Conservation (phyloP, 176 grass and related monocot species). For the Bonia amplexicaulis region DNA sequence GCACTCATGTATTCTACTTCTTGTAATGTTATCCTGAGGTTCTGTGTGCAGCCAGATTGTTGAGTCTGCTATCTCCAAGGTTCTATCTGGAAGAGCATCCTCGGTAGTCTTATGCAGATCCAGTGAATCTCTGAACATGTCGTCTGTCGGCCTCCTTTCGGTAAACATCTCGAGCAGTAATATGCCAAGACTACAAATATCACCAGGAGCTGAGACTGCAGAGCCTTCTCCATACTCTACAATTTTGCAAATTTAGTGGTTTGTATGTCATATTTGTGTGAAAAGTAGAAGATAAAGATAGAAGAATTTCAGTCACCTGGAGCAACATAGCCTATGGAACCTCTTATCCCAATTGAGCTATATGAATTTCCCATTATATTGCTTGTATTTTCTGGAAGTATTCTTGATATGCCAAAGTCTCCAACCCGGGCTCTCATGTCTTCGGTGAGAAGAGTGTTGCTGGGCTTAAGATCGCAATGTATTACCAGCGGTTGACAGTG, state of each 20-base stretch:
- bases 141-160: too few species aligned
- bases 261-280: too few species aligned
- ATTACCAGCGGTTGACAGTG: conserved; percentile 21
- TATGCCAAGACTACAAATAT: too few species aligned
- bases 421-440: conserved; percentile 31
- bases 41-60: conserved; percentile 5
- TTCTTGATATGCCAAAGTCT: conserved; percentile 41
- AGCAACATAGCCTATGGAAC: conserved; percentile 34
- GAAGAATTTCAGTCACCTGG: conserved; percentile 20
- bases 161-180: too few species aligned
- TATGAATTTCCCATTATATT: neutral
- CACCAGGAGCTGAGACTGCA: neutral
- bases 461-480: conserved; percentile 62
- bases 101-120: neutral
- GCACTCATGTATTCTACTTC: neutral
- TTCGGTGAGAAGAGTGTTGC: conserved; percentile 43
- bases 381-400: neutral
- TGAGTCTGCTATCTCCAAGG: conserved; percentile 1
- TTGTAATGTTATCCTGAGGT: neutral
- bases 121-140: neutral
- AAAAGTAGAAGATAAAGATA: too few species aligned
- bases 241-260: neutral
- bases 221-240: neutral
- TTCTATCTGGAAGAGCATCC: neutral
- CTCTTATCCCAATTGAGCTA: conserved; percentile 25